Evolutionary conservation across 164 flowering plant species (phyloP).

Genomic region (Annona cherimola): DNA sequence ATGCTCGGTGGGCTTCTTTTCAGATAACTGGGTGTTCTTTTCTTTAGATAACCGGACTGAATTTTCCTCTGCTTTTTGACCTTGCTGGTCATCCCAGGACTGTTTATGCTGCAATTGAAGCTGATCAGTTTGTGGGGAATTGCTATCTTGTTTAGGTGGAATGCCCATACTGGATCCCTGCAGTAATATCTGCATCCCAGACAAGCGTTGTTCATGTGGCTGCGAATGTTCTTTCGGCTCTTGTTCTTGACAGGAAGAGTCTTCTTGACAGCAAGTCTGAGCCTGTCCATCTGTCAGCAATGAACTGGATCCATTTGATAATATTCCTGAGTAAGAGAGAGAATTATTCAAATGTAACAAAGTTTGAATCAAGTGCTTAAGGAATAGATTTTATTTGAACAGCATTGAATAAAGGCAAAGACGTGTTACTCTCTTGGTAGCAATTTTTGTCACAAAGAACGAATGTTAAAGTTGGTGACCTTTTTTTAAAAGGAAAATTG

Average conservation of each 20-base stretch:
- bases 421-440: background rate
- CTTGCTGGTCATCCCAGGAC: slow-evolving; percentile 24
- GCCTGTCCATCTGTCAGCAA: slow-evolving; percentile 9
- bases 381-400: too few relatives aligned
- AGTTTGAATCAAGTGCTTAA: too few relatives aligned
- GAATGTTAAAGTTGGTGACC: too few relatives aligned
- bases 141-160: slow-evolving; percentile 28
- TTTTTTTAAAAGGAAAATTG: too few relatives aligned
- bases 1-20: slow-evolving; percentile 23
- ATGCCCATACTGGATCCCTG: slow-evolving; percentile 35
- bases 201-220: slow-evolving; percentile 30
- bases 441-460: too few relatives aligned
- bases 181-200: slow-evolving; percentile 29
- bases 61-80: slow-evolving; percentile 26
- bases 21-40: slow-evolving; percentile 28
- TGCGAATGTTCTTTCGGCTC: slow-evolving; percentile 25
- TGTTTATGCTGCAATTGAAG: slow-evolving; percentile 29
- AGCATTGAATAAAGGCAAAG: background rate
- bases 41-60: background rate
- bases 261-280: background rate
- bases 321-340: slow-evolving; percentile 17
- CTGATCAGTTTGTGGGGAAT: slow-evolving; percentile 24
- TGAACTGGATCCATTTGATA: slow-evolving; percentile 52
- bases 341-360: background rate
- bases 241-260: slow-evolving; percentile 11